Conservation (phyloP, 2,329 filamentous ascomycete genomes). For the Mycosphaerella arachidis region DNA sequence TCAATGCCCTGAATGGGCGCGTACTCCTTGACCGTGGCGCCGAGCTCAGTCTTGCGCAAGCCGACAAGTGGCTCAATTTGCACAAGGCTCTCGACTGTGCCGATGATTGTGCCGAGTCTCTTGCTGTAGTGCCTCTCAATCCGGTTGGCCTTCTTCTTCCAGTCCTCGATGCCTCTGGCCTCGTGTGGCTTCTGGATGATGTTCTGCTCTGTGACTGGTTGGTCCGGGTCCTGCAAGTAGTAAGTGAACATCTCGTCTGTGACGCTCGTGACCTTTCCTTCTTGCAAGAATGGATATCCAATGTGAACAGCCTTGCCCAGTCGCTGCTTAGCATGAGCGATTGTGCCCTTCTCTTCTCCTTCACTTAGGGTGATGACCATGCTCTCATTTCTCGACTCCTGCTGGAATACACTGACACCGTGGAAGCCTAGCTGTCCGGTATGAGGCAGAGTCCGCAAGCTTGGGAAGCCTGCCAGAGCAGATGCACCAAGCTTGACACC, state of each 20-base stretch:
- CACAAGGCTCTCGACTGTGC: conserved; percentile 80
- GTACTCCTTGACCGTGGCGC: conserved; percentile 89
- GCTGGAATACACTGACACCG: conserved; percentile 89
- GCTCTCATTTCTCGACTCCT: conserved; percentile 93
- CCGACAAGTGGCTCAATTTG: conserved; percentile 94
- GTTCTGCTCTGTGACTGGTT: conserved; percentile 38
- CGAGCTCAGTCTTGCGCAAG: conserved; percentile 81
- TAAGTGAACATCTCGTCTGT: conserved; percentile 95
- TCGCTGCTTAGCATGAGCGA: conserved; percentile 69
- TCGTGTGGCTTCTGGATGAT: conserved; percentile 67
- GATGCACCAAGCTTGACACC: conserved; percentile 76
- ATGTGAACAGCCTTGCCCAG: conserved; percentile 84
- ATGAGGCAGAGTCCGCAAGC: conserved; percentile 78
- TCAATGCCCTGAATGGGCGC: conserved; percentile 79
- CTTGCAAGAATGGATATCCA: conserved; percentile 91
- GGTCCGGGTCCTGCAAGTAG: conserved; percentile 56
- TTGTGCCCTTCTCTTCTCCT: conserved; percentile 64
- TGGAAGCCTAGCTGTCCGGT: conserved; percentile 78
- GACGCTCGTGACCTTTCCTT: conserved; percentile 82
- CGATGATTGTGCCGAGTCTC: conserved; percentile 80
- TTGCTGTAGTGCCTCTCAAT: conserved; percentile 89
- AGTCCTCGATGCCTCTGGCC: conserved; percentile 73
- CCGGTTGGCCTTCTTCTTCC: conserved; percentile 74
- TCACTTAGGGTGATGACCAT: conserved; percentile 83
- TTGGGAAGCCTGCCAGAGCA: conserved; percentile 92